Evolutionary conservation across 1,284 basidiomycete species (phyloP), one percentile per base, ranked within the genome.

Genomic region (Ganoderma resinaceum): DNA sequence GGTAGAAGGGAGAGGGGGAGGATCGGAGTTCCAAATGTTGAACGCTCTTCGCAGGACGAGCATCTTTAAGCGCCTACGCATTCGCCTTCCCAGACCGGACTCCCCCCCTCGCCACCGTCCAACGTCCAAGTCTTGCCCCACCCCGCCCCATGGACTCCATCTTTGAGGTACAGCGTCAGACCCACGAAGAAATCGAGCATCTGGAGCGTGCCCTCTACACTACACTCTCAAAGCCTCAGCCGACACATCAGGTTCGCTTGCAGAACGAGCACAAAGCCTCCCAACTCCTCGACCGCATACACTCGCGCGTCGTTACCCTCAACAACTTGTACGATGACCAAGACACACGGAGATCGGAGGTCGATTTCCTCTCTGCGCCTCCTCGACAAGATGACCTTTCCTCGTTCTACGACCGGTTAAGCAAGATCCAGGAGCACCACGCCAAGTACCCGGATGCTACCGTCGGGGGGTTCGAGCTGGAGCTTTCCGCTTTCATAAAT

Each of bases 371-470:
- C 9, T 89, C 87, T 65, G 88, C 81, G 73, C 86, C 81, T 66
- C 80, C 67, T 63, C 87, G 86, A 74, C 87, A 85, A 62, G 90
- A 91, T 77, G 95, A 98, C 79, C 85, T 98, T 61, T 89, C 91
- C 60, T 95, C 97, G 80, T 99, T 99, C 85, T 99, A 99, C 83
- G 84, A 89, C 77, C 91, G 97, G 79, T 91, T 99, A 82, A 91
- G 90, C 78, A 95, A 93, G 86, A 91, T 99, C 80, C 95, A 96
- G 83, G 96, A 97, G 77, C 96, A 98, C 86, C 93, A 99, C 86
- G 87, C 88, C 80, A 96, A 95, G 85, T 98, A 99, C 86, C 96
- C 95, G 81, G 92, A 95, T 83, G 86, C 91, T 81, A 87, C 91
- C 78, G 85, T 92, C 83, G 89, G 90, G 78, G 89, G 91, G 73